Conservation (phyloP, 352 stramenopile genomes). For the Globisporangium takayamanum region DNA sequence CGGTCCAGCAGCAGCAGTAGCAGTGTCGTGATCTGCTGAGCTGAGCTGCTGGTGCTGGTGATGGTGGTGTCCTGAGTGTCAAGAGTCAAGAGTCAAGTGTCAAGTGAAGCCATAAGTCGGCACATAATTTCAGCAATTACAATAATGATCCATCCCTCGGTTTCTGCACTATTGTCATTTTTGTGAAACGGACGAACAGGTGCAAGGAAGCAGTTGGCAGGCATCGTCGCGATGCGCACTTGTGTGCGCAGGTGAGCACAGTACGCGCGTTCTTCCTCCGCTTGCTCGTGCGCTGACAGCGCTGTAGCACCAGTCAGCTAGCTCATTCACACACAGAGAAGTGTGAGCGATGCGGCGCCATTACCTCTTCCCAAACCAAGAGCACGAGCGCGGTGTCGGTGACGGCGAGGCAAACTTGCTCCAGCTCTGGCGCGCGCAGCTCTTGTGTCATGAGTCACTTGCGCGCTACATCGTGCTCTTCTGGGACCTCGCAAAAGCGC, state of each 20-base stretch:
- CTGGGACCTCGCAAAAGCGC: slow-evolving; percentile 54
- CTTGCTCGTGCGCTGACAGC: too few relatives aligned
- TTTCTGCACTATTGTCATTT: too few relatives aligned
- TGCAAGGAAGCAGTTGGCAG: too few relatives aligned
- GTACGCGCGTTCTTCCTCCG: too few relatives aligned
- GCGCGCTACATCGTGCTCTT: slow-evolving; percentile 33
- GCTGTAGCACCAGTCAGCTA: too few relatives aligned
- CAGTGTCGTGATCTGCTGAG: neutral
- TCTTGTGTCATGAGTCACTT: slow-evolving; percentile 30
- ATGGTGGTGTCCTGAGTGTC: neutral
- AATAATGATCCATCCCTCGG: too few relatives aligned
- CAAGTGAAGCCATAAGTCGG: too few relatives aligned
- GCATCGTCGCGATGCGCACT: too few relatives aligned
- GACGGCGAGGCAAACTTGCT: slow-evolving; percentile 45
- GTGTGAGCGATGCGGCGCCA: slow-evolving; percentile 45
- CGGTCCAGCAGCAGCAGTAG: neutral
- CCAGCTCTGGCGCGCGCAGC: slow-evolving; percentile 30
- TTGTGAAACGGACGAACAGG: too few relatives aligned
- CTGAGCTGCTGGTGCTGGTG: neutral
- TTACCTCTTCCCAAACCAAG: slow-evolving; percentile 54
- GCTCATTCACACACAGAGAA: neutral
- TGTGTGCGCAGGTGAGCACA: too few relatives aligned
- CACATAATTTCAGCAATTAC: too few relatives aligned
- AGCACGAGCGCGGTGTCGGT: slow-evolving; percentile 55
- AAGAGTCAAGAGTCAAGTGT: too few relatives aligned